These are phyloP conservation scores for Fusarium penzigii DNA, from an alignment of 2,329 filamentous ascomycete genomes.

Conservation along the genomic window DNA sequence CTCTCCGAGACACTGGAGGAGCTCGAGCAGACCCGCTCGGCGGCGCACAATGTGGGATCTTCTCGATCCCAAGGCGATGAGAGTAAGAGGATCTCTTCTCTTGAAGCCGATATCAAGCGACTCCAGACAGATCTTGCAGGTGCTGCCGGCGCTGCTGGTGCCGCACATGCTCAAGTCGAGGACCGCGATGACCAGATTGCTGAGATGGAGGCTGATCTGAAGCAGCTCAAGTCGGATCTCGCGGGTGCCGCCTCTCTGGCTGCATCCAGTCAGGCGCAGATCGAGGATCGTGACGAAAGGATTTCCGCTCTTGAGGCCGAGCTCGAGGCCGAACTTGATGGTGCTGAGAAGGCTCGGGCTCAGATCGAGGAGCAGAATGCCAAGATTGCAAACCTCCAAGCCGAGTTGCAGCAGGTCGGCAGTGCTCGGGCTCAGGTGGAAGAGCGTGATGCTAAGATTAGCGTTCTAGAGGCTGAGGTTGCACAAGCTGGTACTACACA, in stretches of 20 bases:
- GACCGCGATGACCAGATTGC: constrained; percentile 42
- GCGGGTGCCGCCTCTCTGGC: constrained; percentile 10
- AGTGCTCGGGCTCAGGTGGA: constrained; percentile 5
- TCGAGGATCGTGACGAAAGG: constrained; percentile 24
- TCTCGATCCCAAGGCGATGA: constrained; percentile 29
- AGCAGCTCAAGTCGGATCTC: constrained; percentile 21
- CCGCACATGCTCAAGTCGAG: constrained; percentile 29
- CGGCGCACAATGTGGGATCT: constrained; percentile 23
- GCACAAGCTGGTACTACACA: constrained; percentile 10
- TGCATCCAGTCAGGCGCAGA: constrained; percentile 14
- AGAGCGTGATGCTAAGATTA: constrained; percentile 45
- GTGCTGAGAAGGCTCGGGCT: constrained; percentile 16
- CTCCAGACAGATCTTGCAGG: constrained; percentile 24
- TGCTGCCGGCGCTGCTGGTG: constrained; percentile 25
- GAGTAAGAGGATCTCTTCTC: constrained; percentile 38
- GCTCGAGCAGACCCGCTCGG: constrained; percentile 40
- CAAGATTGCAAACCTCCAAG: constrained; percentile 22
- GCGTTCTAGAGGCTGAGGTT: constrained; percentile 41
- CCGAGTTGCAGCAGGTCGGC: constrained; percentile 35
- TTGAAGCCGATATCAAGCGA: constrained; percentile 41
- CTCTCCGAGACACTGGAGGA: constrained; percentile 50
- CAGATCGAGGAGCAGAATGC: constrained; percentile 21
- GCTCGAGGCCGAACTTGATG: constrained; percentile 18
- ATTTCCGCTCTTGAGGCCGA: no score
- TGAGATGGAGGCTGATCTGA: constrained; percentile 37